These are phyloP conservation scores for Bathelium albidoporum DNA, from an alignment of 495 filamentous ascomycete genomes.

Conservation along the genomic window DNA sequence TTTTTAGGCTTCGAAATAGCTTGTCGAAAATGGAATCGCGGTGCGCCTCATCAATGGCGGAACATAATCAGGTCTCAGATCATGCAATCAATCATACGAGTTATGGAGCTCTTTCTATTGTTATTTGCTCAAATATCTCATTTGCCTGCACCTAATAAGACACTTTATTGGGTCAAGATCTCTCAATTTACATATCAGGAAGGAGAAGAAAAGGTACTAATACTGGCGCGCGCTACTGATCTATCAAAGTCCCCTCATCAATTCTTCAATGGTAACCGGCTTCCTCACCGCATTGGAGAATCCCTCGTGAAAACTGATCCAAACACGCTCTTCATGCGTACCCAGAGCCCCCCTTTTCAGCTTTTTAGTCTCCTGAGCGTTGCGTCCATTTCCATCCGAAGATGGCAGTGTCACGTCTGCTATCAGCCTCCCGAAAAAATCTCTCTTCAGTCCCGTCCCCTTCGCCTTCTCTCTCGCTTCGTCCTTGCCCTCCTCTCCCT, in stretches of 20 bases:
- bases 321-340: conserved; percentile 48
- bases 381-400: conserved; percentile 12
- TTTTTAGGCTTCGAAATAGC: no score
- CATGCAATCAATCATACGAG: no score
- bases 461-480: conserved; percentile 22
- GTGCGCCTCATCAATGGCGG: no score
- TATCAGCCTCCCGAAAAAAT: conserved; percentile 81
- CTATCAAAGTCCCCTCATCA: conserved; percentile 53
- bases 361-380: neutral
- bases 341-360: conserved; percentile 28
- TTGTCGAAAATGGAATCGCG: no score
- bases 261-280: conserved; percentile 74
- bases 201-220: neutral
- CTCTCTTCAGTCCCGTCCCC: conserved; percentile 51
- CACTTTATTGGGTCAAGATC: neutral
- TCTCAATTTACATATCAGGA: neutral
- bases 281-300: conserved; percentile 93
- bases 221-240: neutral
- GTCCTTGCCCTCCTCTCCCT: conserved; percentile 38
- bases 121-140: neutral
- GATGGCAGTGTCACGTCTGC: conserved; percentile 20
- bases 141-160: neutral
- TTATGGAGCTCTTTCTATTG: neutral
- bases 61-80: no score
- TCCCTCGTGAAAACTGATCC: conserved; percentile 95